Base-by-base conservation (phyloP, 805 yeast species). In the Novakomyces olei region DNA sequence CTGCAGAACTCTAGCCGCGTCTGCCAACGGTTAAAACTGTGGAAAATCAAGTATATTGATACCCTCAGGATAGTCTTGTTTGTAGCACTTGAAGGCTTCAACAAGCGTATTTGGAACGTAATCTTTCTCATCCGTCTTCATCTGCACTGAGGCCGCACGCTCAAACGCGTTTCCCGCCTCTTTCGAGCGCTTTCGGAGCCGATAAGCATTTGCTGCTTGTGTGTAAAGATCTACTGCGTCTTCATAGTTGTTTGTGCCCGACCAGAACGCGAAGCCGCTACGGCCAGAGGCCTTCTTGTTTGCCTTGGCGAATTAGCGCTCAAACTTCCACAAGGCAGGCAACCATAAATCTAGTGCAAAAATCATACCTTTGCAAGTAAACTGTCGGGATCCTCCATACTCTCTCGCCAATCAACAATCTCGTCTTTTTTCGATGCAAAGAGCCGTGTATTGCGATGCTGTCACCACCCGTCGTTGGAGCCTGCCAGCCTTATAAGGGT, bases 181-280 rank as follows among this genome's bases (percentile, higher is more conserved):
- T 14, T 1, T 27, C 20, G 22, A 16, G 8, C 17, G 18, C 37
- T 77, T 78, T 42, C 68, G 71, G 36, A 88, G 54, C 39, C 83
- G 67, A 58, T 71, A 88, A 19, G 69, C 63, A 47, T 85, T 88
- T n/a, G 91, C 99, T 2, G 98, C 98, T 52, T 83, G 91, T 15
- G 74, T 61, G 48, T 72, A 85, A 19, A 79, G 55, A 41, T 88
- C 98, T 3, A 83, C 73, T 3, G 98, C 96, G 41, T 88, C 98
- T 49, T 88, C 99, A 34, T 59, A 66, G 39, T 78, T 65, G 39
- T 65, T 39, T 29, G 51, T 34, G 27, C 45, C 39, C 31, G 49
- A 43, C 36, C 66, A 38, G 76, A 63, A 4, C 70, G 59, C 29
- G 73, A 65, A 44, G 66, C 66, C 36, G 69, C 65, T 46, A 9